Base-by-base conservation (phyloP, 176 grass and related monocot species). In the Puccinellia tenuiflora region DNA sequence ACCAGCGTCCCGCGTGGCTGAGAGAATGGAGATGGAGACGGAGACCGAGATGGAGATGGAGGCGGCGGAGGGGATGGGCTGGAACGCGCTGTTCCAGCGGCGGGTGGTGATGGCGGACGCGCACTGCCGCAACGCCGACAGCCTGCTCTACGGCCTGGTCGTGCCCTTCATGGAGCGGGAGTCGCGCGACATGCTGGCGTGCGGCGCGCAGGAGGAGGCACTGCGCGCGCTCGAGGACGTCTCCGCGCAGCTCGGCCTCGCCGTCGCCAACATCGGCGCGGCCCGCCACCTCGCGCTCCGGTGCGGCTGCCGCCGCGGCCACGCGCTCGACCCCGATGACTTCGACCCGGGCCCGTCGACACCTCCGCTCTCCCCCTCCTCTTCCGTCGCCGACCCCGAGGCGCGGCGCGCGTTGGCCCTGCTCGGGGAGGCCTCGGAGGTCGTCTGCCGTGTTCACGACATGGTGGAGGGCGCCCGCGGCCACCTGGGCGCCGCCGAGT, bases 201-300 rank as follows among this genome's bases (percentile, higher is more conserved):
- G 3, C 47, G 6, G 6, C 28, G 48, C 21, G 68, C 55, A 80
- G 14, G 70, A 81, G 35, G 78, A 39, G 47, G 15, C 54, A 26
- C 84, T 18, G 40, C 68, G 42, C 42, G 10, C 6, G 56, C 77
- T 86, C 31, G 85, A 65, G 68, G 8, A 0, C 12, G 85, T 57
- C 24, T 29, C 68, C 18, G 31, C 52, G 85, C 35, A 76, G 71
- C 37, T 87, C 60, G 85, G 50, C 15, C 79, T 87, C 72, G 85
- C 61, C 50, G 2, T 87, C 38, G 72, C 79, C 38, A 68, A 54
- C 79, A 87, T 87, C 47, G 85, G 61, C 79, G 71, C 85, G 15
- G 78, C 85, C 12, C 57, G 56, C 24, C 45, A 68, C 79, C 61
- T 87, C 35, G 61, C 71, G 79, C 79, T 56, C 85, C 35, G 21